Conservation (phyloP, 441 rosid species). For the Corymbia citriodora region DNA sequence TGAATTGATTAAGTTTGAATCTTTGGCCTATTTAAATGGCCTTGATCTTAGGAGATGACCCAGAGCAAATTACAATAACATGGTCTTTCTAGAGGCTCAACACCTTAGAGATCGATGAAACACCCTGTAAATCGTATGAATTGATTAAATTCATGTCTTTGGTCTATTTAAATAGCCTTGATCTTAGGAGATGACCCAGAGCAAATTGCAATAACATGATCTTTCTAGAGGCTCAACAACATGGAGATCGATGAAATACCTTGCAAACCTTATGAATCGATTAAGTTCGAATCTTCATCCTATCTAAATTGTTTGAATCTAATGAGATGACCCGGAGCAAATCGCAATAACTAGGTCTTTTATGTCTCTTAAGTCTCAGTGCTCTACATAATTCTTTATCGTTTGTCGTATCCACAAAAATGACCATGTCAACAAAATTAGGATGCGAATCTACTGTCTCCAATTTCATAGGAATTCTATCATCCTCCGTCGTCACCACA, state of each 20-base stretch:
- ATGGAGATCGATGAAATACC: neutral
- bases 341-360: neutral
- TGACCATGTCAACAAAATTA: neutral
- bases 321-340: accelerated
- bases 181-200: accelerated
- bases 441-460: neutral
- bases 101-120: neutral
- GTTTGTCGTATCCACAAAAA: neutral
- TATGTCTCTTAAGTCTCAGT: neutral
- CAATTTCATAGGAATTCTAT: neutral
- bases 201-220: neutral
- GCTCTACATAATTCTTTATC: neutral
- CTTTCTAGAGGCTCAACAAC: too few relatives aligned
- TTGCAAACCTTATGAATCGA: neutral
- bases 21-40: neutral
- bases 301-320: neutral
- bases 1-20: neutral
- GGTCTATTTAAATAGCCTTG: neutral
- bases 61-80: accelerated
- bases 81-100: too few relatives aligned
- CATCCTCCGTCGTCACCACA: neutral
- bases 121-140: neutral
- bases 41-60: neutral
- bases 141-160: neutral
- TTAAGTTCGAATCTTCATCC: neutral